phyloP scores from a whole-genome alignment of 192 early-diverging fungal species.

The Podila horticola region DNA sequence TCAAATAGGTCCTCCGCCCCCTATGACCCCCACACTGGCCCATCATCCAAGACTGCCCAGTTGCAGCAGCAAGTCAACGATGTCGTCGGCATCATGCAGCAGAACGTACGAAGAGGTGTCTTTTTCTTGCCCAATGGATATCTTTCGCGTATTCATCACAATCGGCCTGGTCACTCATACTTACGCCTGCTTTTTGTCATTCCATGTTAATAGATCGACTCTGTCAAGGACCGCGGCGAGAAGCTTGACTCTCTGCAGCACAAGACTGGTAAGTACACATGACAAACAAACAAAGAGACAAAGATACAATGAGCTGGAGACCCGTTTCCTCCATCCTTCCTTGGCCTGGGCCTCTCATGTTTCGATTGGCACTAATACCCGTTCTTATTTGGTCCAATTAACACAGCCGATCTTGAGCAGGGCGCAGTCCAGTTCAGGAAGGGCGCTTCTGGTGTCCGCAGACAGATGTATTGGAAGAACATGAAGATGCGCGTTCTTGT shows the following conservation, averaged over 20 bases:
- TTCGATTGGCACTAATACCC: not conserved
- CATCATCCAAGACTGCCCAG: constrained; percentile 67
- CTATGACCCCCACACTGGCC: constrained; percentile 44
- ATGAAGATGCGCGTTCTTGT: constrained; percentile 96
- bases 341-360: not conserved
- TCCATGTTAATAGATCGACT: constrained; percentile 28
- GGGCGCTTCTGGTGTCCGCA: constrained; percentile 82
- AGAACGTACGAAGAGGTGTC: constrained; percentile 77
- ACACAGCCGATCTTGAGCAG: constrained; percentile 47
- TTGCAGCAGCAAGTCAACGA: constrained; percentile 91
- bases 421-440: constrained; percentile 70
- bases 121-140: not conserved
- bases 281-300: too few species aligned
- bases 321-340: not conserved
- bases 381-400: not conserved
- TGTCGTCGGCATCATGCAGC: constrained; percentile 93
- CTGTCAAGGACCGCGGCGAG: constrained; percentile 88
- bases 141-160: not conserved
- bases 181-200: not conserved
- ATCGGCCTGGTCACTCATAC: not conserved
- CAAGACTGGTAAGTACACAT: constrained; percentile 74
- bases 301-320: too few species aligned
- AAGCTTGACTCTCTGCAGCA: constrained; percentile 81
- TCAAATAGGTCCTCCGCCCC: constrained; percentile 38
- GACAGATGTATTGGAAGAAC: constrained; percentile 97